Conservation (phyloP, 306 rosid species). For the Malus sylvestris region DNA sequence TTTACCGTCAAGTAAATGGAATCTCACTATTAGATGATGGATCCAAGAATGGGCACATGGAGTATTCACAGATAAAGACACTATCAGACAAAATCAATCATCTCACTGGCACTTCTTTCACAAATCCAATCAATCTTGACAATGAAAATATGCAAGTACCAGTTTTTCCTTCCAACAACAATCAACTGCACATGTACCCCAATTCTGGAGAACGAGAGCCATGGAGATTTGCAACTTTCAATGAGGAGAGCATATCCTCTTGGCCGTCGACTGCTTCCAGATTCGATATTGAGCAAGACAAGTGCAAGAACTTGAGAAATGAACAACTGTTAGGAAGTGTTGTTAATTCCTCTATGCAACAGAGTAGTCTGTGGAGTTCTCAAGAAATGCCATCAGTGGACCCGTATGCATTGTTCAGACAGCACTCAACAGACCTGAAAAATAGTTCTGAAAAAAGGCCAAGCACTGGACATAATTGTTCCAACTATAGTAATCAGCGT, state of each 20-base stretch:
- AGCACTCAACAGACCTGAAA: conserved; percentile 25
- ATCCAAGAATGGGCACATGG: conserved; percentile 27
- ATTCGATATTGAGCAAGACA: conserved; percentile 20
- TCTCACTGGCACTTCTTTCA: conserved; percentile 28
- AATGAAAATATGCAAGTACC: conserved; percentile 28
- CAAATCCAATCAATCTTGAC: conserved; percentile 32
- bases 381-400: conserved; percentile 29
- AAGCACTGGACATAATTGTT: conserved; percentile 15
- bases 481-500: conserved; percentile 23
- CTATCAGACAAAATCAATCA: conserved; percentile 21
- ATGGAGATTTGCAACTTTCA: conserved; percentile 35
- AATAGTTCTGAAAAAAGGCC: conserved; percentile 25
- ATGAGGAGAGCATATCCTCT: conserved; percentile 44
- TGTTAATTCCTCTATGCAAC: conserved; percentile 25
- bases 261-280: conserved; percentile 37
- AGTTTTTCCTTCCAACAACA: conserved; percentile 31
- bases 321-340: conserved; percentile 22
- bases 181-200: conserved; percentile 18
- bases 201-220: conserved; percentile 26
- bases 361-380: conserved; percentile 19
- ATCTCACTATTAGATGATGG: conserved; percentile 31
- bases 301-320: conserved; percentile 25
- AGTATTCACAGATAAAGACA: conserved; percentile 27
- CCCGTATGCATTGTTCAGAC: conserved; percentile 28
- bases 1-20: conserved; percentile 41